phyloP scores from a whole-genome alignment of 2,329 filamentous ascomycete species.

The Mariannaea elegans region DNA sequence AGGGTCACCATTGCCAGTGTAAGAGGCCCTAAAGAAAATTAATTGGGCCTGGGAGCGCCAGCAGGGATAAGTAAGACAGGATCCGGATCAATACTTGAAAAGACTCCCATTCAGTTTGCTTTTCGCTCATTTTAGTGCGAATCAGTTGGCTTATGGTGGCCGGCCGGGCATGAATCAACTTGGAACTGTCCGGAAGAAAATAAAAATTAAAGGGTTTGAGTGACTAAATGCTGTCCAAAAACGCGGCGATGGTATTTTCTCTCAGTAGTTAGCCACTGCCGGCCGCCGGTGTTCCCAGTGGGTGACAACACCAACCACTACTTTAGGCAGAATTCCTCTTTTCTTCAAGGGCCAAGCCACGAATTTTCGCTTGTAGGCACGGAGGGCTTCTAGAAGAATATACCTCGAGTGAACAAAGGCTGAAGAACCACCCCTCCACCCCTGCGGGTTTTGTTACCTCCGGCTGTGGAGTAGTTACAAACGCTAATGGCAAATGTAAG shows the following conservation, averaged over 20 bases:
- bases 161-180: too few relatives aligned
- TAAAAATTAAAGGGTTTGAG: too few relatives aligned
- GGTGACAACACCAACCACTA: neutral
- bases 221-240: too few relatives aligned
- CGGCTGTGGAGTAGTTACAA: neutral
- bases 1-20: neutral
- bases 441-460: neutral
- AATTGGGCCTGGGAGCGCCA: neutral
- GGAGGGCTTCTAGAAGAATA: slow-evolving; percentile 17
- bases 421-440: neutral
- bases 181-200: too few relatives aligned
- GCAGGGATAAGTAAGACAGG: neutral
- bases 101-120: neutral
- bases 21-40: neutral
- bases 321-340: neutral
- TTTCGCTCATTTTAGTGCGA: too few relatives aligned
- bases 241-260: neutral
- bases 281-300: slow-evolving; percentile 7
- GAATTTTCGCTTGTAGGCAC: slow-evolving; percentile 2
- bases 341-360: neutral
- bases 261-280: slow-evolving; percentile 4
- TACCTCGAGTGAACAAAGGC: neutral
- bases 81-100: too few relatives aligned
- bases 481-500: neutral
- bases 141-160: too few relatives aligned